phyloP scores from a whole-genome alignment of 2,329 filamentous ascomycete species.

The Botryotinia calthae region DNA sequence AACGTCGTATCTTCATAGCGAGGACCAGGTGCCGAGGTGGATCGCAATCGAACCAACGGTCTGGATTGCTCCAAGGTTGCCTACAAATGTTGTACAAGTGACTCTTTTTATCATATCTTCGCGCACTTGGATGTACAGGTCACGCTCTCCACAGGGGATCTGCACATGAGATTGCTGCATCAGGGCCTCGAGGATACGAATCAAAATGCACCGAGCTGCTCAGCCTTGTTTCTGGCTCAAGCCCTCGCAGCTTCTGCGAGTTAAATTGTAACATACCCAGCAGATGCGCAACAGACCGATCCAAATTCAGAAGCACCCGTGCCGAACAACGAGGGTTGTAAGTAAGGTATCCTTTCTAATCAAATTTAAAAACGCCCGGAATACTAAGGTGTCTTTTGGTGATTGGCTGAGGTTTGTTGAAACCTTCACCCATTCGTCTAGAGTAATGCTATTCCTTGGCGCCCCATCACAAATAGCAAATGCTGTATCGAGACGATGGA shows the following conservation, averaged over 20 bases:
- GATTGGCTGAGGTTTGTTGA: neutral
- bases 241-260: constrained; percentile 13
- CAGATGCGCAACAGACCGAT: neutral
- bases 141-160: neutral
- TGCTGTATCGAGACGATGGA: neutral
- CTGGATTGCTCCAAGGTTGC: neutral
- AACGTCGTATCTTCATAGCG: neutral
- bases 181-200: neutral
- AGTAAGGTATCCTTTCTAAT: neutral
- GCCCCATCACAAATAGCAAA: neutral
- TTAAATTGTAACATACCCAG: neutral
- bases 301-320: neutral
- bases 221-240: neutral
- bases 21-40: neutral
- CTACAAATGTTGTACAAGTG: neutral
- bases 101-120: neutral
- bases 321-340: neutral
- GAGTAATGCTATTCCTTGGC: neutral
- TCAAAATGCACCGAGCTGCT: neutral
- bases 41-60: neutral
- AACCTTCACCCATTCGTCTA: neutral
- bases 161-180: neutral
- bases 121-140: neutral
- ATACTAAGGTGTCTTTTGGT: neutral
- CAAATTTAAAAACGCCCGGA: neutral